Base-by-base conservation (phyloP, 257 asterid genomes). In the Scutellaria minor region DNA sequence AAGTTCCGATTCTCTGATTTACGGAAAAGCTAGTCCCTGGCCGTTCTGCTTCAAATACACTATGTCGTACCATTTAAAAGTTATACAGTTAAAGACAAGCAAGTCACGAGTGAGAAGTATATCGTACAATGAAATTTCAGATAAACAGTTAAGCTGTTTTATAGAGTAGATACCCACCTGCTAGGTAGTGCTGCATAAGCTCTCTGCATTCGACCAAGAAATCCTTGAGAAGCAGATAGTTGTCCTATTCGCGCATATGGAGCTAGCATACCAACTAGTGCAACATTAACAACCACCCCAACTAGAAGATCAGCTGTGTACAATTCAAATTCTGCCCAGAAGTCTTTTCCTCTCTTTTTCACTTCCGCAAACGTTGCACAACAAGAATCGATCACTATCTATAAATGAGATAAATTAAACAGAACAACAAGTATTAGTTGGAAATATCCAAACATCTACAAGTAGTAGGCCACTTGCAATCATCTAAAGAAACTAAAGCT, bases 321-420 rank as follows among this genome's bases (percentile, higher is more conserved):
- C 77, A 95, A 70, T 75, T 95, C 99, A 73, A 95, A 91, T 78
- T 95, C 99, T 9, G 96, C 90, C 98, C 99, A 95, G 78, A 95
- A 95, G 64, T 90, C 97, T 80, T 95, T 85, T 70, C 98, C 99
- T 75, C 99, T 87, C 83, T 88, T 88, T 73, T 95, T 80, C n/a
- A 95, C 96, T 87, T 95, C 98, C 55, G 98, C 98, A 78, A 95
- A 87, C 27, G 98, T 95, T 73, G 99, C 98, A 77, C 99, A 95
- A 60, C 96, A 87, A 22, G 97, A 89, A 85, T 92, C 99, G 56
- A 92, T 92, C 10, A 92, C 94, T 76, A 92, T 88, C 99, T 95
- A 79, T 81, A 82, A 31, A 71, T 46, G 12, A 24, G 53, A 68
- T 31, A 70, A 51, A 61, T 9, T 6, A 15, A 74, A 51, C 61